Conservation (phyloP, 2,329 filamentous ascomycete genomes). For the Stagonosporopsis cucurbitacearum region DNA sequence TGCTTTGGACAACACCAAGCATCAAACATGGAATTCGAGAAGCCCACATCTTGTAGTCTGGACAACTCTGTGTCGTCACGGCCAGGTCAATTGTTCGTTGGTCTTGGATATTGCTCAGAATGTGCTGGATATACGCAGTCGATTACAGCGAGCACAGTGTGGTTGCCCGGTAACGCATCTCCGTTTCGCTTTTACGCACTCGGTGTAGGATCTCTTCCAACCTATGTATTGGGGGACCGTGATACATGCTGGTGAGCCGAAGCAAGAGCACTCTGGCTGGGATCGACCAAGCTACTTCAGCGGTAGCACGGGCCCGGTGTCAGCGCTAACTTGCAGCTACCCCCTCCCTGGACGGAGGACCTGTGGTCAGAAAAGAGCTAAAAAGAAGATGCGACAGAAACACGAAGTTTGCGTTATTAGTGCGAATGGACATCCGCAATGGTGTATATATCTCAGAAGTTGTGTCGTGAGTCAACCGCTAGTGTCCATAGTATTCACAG, state of each 20-base stretch:
- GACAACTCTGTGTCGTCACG: neutral
- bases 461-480: neutral
- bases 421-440: neutral
- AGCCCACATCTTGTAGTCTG: constrained; percentile 39
- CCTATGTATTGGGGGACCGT: constrained; percentile 32
- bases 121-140: constrained; percentile 58
- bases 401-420: neutral
- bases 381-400: neutral
- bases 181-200: constrained; percentile 64
- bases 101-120: constrained; percentile 12
- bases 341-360: neutral
- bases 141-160: constrained; percentile 60
- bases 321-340: constrained; percentile 7
- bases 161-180: constrained; percentile 62
- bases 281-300: neutral
- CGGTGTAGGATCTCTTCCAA: constrained; percentile 62
- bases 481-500: constrained; percentile 14
- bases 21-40: no score
- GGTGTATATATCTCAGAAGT: constrained; percentile 1
- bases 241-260: constrained; percentile 43
- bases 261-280: neutral
- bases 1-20: constrained; percentile 37
- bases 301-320: neutral
- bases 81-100: constrained; percentile 18
- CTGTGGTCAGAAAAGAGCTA: neutral